phyloP scores from a whole-genome alignment of 352 stramenopile genomes.

The Saprolegnia diclina region DNA sequence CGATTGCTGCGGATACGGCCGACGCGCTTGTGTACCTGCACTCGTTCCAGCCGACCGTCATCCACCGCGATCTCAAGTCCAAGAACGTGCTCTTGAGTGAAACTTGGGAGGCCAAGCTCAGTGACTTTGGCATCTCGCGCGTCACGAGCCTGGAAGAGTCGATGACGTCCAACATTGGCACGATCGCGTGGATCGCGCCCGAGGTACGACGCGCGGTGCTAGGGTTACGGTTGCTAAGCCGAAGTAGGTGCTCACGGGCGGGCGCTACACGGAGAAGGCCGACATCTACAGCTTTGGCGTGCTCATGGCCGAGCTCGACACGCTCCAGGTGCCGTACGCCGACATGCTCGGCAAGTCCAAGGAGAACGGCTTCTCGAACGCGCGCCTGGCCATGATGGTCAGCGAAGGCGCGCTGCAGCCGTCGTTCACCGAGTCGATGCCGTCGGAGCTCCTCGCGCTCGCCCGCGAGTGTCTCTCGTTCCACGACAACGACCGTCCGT shows the following conservation, averaged over 20 bases:
- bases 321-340: constrained; percentile 22
- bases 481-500: constrained; percentile 55
- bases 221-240: no score
- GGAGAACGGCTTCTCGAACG: constrained; percentile 25
- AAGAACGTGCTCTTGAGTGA: constrained; percentile 50
- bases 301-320: constrained; percentile 20
- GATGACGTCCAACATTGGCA: constrained; percentile 44
- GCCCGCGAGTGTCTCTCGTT: constrained; percentile 56
- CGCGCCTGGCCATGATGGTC: constrained; percentile 35
- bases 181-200: constrained; percentile 54
- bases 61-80: constrained; percentile 49
- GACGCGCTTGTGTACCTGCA: constrained; percentile 53
- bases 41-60: constrained; percentile 41
- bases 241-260: constrained; percentile 14
- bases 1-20: constrained; percentile 38
- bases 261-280: constrained; percentile 24
- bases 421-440: constrained; percentile 44
- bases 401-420: constrained; percentile 62
- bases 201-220: no score
- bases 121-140: constrained; percentile 60
- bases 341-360: constrained; percentile 24
- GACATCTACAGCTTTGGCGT: constrained; percentile 27
- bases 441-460: constrained; percentile 46
- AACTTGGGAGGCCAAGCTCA: constrained; percentile 54
- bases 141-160: constrained; percentile 36